Percentiles rank a stretch among this genome's conserved stretches.
These are phyloP conservation scores for Juglanconis juglandina DNA, from an alignment of 2,329 filamentous ascomycete species.

Conservation along the genomic window DNA sequence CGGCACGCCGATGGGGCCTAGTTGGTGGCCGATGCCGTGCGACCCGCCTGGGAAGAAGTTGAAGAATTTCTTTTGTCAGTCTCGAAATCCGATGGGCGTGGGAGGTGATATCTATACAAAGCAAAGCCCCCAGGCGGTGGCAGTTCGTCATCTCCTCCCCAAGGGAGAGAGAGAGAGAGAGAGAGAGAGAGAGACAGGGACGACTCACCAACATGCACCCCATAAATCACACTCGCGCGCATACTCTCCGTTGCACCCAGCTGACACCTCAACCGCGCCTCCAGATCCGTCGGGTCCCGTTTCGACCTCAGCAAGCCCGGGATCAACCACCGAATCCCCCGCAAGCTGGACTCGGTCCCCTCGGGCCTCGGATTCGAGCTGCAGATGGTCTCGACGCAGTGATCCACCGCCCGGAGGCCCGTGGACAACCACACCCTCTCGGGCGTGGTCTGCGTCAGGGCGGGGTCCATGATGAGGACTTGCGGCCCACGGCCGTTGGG, in stretches of 20 bases:
- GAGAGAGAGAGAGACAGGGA: background rate
- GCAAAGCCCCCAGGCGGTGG: too few relatives aligned
- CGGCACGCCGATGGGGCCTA: slow-evolving; percentile 29
- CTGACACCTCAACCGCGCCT: slow-evolving; percentile 41
- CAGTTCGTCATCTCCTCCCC: too few relatives aligned
- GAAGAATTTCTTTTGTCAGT: slow-evolving; percentile 9
- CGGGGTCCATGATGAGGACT: slow-evolving; percentile 49
- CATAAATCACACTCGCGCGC: slow-evolving; percentile 32
- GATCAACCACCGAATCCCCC: slow-evolving; percentile 37
- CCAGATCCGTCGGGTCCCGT: slow-evolving; percentile 30
- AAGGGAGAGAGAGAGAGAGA: background rate
- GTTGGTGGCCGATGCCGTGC: slow-evolving; percentile 40
- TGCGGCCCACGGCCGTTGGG: slow-evolving; percentile 37
- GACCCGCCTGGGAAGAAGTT: slow-evolving; percentile 16
- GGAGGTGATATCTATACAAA: too few relatives aligned
- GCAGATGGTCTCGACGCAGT: slow-evolving; percentile 51
- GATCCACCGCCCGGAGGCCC: slow-evolving; percentile 50
- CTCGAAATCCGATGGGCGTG: background rate
- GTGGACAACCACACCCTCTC: slow-evolving; percentile 47
- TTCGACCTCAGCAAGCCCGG: slow-evolving; percentile 39
- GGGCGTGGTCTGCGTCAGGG: slow-evolving; percentile 44
- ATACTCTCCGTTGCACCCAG: slow-evolving; percentile 48
- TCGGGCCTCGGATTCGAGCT: slow-evolving; percentile 27
- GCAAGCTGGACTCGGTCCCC: slow-evolving; percentile 33
- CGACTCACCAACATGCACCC: slow-evolving; percentile 30